Conservation (phyloP, 768 basidiomycete genomes). For the Leccinellum rugosiceps region DNA sequence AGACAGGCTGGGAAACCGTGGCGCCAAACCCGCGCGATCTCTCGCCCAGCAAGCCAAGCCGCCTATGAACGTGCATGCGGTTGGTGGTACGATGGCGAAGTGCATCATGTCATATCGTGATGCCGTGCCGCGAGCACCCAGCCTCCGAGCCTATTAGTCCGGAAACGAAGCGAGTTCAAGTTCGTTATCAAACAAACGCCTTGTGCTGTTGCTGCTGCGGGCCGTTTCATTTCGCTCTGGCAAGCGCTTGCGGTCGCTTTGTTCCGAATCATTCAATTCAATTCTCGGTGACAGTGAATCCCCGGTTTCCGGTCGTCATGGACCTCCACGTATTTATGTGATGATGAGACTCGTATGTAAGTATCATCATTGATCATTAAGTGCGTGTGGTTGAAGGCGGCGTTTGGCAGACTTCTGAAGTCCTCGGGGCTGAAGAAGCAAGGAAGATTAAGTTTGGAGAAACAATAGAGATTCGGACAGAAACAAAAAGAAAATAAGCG, state of each 20-base stretch:
- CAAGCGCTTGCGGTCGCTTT: background rate
- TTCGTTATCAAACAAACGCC: background rate
- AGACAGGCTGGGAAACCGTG: background rate
- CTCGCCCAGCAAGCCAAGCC: background rate
- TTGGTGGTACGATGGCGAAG: background rate
- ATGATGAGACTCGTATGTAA: background rate
- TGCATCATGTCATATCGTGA: background rate
- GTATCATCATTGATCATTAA: background rate
- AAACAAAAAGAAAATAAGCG: background rate
- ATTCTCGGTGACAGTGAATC: background rate
- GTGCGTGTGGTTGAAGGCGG: background rate
- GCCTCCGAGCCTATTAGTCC: background rate
- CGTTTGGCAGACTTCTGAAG: background rate
- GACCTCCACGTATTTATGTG: background rate
- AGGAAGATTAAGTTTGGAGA: background rate
- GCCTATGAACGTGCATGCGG: background rate
- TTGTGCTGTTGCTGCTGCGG: background rate
- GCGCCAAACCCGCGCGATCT: background rate
- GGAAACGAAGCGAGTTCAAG: background rate
- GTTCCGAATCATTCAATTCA: background rate
- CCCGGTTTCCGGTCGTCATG: background rate
- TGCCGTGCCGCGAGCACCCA: background rate
- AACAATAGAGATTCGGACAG: background rate
- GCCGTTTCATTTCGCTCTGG: background rate
- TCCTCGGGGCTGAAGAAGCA: background rate